Conservation (phyloP, 2,329 filamentous ascomycete genomes). For the Colletotrichum eremochloae region DNA sequence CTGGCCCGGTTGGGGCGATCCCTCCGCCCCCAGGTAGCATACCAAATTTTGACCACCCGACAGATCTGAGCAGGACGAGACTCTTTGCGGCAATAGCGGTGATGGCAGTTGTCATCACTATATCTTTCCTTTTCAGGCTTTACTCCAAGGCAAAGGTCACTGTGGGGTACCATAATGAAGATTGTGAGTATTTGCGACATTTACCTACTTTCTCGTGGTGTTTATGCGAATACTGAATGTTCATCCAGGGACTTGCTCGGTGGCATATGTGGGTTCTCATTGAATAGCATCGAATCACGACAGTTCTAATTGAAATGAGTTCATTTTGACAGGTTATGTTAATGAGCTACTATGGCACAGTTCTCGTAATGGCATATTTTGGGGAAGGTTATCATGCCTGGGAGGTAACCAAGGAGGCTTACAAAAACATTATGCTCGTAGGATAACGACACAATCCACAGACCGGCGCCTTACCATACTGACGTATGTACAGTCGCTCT, state of each 20-base stretch:
- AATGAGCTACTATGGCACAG: slow-evolving; percentile 14
- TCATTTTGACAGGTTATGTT: not conserved
- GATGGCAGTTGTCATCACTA: not conserved
- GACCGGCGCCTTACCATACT: not conserved
- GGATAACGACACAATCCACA: not conserved
- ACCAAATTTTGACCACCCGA: slow-evolving; percentile 41
- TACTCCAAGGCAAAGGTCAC: slow-evolving; percentile 1
- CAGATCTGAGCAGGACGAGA: slow-evolving; percentile 20
- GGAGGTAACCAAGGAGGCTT: slow-evolving; percentile 42
- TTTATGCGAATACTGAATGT: no score
- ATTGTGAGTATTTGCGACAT: slow-evolving; percentile 5
- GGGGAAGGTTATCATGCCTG: slow-evolving; percentile 43
- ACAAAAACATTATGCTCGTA: slow-evolving; percentile 35
- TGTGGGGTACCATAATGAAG: not conserved
- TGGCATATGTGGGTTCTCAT: slow-evolving; percentile 5
- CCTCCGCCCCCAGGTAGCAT: not conserved
- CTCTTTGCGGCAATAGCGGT: not conserved
- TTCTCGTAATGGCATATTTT: slow-evolving; percentile 39
- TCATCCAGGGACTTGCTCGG: not conserved
- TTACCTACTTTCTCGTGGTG: no score
- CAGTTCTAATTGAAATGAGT: not conserved
- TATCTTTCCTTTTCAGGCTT: not conserved
- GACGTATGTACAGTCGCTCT: slow-evolving; percentile 43
- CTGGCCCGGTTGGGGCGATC: not conserved
- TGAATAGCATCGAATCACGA: not conserved